A percentile compares a stretch with the other conserved stretches of the same genome.
Conservation (phyloP, 108 stramenopile species). For the Licmophora abbreviata region DNA sequence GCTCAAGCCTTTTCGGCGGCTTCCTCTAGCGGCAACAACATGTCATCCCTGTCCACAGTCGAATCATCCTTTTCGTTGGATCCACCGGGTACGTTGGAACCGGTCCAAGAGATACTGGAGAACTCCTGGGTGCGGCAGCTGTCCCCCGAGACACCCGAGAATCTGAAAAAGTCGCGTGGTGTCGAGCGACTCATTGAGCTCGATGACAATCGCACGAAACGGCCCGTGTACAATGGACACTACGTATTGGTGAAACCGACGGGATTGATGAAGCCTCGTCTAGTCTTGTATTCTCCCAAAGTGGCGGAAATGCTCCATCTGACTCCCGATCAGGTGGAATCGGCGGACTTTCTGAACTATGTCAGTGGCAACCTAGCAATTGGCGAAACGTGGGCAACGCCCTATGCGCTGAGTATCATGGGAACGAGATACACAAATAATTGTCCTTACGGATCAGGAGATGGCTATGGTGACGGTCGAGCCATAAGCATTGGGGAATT, state of each 20-base stretch:
- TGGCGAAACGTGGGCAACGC: conserved; percentile 67
- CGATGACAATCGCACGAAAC: conserved; percentile 34
- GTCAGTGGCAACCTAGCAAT: conserved; percentile 57
- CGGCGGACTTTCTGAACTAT: conserved; percentile 53
- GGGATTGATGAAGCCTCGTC: conserved; percentile 48
- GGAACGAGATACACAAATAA: conserved; percentile 66
- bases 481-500: conserved; percentile 78
- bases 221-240: conserved; percentile 77
- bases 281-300: conserved; percentile 42
- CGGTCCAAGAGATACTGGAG: neutral
- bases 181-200: conserved; percentile 13
- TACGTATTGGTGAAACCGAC: conserved; percentile 65
- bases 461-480: conserved; percentile 86
- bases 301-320: conserved; percentile 43
- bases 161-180: conserved; percentile 19
- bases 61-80: no score
- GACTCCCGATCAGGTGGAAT: conserved; percentile 23
- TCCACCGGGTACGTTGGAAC: no score
- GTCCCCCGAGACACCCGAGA: conserved; percentile 36
- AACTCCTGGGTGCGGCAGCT: conserved; percentile 44
- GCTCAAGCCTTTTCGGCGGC: no score
- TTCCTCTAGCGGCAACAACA: no score
- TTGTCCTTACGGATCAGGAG: conserved; percentile 78
- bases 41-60: no score
- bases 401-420: conserved; percentile 82